Evolutionary conservation across 768 basidiomycete genomes (phyloP), one percentile per base, ranked within the genome.

Genomic region (Naganishia onofrii): DNA sequence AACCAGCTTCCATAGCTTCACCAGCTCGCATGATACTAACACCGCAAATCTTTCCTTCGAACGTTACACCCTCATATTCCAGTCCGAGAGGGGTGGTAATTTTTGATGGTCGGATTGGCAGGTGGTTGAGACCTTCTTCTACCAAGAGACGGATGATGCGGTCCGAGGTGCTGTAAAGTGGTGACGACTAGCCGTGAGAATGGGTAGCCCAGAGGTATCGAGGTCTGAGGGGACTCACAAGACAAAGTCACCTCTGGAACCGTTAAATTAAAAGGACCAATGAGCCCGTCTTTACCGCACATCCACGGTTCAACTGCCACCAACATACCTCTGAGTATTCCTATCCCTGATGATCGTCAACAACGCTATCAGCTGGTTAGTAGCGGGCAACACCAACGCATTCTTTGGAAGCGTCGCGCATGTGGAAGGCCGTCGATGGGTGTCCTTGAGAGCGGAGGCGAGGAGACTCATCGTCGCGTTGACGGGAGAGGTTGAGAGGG

Each of bases 1-100:
- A 84, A 46, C 95, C 96, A 15, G 91, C 92, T 82, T 99, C 95
- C 95, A 99, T 99, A 1, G 94, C 93, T 90, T 95, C 92, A 73
- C 95, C 95, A 9, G 93, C 93, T 19, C 95, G 85, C 76, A 97
- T 85, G 76, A 97, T 97, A 5, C 92, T 93, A 28, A 97, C 93
- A 19, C 93, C 93, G 76, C 93, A 95, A 72, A 97, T 95, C 83
- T 92, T 92, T 7, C 95, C 95, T 77, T 95, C 89, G 76, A 99
- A 99, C 0, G 92, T 89, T 1, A 97, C 92, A 21, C 95, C 95
- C 69, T 91, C 86, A 79, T 94, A 96, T 9, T 84, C 85, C 64
- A 87, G 86, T 64, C 93, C 93, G 87, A 81, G 89, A 65, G 75
- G 74, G 2, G 74, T 79, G 46, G 68, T 65, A 0, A 77, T 72